phyloP scores from a whole-genome alignment of 768 basidiomycete species.

The Neoboletus magnificus region DNA sequence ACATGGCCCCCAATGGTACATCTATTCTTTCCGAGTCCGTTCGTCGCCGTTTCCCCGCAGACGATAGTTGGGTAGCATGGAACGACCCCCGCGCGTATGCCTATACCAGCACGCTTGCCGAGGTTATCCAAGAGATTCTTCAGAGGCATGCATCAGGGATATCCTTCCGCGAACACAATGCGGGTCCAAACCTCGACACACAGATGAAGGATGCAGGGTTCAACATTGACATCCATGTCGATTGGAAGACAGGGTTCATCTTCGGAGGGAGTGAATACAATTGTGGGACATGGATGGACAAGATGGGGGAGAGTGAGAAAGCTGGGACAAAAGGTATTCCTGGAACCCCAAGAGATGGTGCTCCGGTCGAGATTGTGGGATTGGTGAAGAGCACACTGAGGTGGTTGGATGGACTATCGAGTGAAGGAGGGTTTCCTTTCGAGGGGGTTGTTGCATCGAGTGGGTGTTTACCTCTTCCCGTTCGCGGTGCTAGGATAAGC shows the following conservation, averaged over 20 bases:
- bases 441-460: slow-evolving; percentile 80
- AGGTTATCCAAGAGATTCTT: slow-evolving; percentile 93
- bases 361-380: slow-evolving; percentile 94
- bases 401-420: slow-evolving; percentile 76
- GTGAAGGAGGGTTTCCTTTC: slow-evolving; percentile 75
- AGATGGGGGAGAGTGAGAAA: slow-evolving; percentile 91
- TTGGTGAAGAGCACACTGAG: slow-evolving; percentile 88
- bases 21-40: slow-evolving; percentile 76
- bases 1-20: slow-evolving; percentile 79
- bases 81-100: slow-evolving; percentile 81
- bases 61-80: slow-evolving; percentile 94
- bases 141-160: slow-evolving; percentile 94
- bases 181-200: slow-evolving; percentile 94
- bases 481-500: background rate
- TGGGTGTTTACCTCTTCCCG: slow-evolving; percentile 39
- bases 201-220: slow-evolving; percentile 95
- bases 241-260: slow-evolving; percentile 92
- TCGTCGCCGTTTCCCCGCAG: slow-evolving; percentile 90
- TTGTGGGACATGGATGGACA: slow-evolving; percentile 98
- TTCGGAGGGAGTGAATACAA: slow-evolving; percentile 82
- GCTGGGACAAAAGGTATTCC: slow-evolving; percentile 94
- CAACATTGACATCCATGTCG: slow-evolving; percentile 89
- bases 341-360: slow-evolving; percentile 95
- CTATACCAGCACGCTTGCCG: slow-evolving; percentile 81
- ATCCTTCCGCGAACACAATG: slow-evolving; percentile 92